Evolutionary conservation across 805 yeast genomes (phyloP), one percentile per base, ranked within the genome.

Genomic region (Schizosaccharomyces lindneri): DNA sequence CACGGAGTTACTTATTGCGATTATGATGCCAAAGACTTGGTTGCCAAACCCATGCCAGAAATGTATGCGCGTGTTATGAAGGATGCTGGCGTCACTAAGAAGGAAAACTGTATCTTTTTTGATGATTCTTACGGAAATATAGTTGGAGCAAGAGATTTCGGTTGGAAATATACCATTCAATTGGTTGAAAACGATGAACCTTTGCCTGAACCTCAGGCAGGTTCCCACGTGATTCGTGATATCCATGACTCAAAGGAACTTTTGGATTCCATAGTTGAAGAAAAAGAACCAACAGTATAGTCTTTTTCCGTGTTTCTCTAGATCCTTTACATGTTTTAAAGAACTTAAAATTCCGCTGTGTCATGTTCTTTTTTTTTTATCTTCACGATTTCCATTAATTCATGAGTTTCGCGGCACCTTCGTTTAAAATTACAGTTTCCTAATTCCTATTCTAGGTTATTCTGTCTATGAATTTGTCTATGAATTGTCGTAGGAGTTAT

Each of bases 1-100:
- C 97, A 89, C 66, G 97, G 97, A 0, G 76, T 90, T 65, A 87
- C 96, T 1, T 90, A 75, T 71, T 90, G 97, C 73, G 94, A 90
- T 72, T 90, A 90, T 69, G 64, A 69, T n/a, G 73, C 80, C 59
- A 67, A 74, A 61, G 81, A 79, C 62, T 75, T 90, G 63, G 72
- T 82, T 41, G 89, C 97, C 72, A 90, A 90, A 72, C 97, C 97
- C n/a, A 85, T 85, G 81, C 73, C 75, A 19, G 74, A 72, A 62
- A 80, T 82, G 60, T 59, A 21, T 43, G 61, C 19, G 55, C 27
- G 43, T 61, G 74, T 72, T 41, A 75, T 86, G 71, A 62, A 67
- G 4, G 79, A 82, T 57, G 82, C 95, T 31, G 82, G 83, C 27
- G 78, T 80, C 9, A 69, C 72, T 17, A 73, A 74, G 64, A 71